Evolutionary conservation across 2,329 filamentous ascomycete genomes (phyloP).

Genomic region (Epichloe sylvatica): DNA sequence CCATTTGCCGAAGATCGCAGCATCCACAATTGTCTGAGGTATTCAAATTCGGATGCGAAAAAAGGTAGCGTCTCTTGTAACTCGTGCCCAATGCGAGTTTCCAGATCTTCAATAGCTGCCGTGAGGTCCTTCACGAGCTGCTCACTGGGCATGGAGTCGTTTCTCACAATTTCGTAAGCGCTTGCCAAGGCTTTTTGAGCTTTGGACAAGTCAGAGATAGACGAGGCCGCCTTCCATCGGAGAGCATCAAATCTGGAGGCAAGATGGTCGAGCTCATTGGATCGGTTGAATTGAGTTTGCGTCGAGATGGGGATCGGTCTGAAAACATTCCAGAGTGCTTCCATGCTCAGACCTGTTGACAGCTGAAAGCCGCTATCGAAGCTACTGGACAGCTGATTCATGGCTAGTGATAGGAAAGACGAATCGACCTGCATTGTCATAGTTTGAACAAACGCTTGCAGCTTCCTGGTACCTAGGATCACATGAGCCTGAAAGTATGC

Average conservation of each 20-base stretch:
- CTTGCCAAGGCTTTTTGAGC: slow-evolving; percentile 41
- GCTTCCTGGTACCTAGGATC: slow-evolving; percentile 31
- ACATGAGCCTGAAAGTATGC: slow-evolving; percentile 51
- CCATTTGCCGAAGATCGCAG: slow-evolving; percentile 19
- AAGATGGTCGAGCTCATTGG: slow-evolving; percentile 39
- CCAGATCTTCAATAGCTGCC: slow-evolving; percentile 37
- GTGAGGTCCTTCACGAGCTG: slow-evolving; percentile 35
- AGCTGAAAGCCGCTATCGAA: slow-evolving; percentile 61
- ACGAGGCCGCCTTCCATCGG: slow-evolving; percentile 42
- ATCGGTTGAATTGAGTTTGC: slow-evolving; percentile 29
- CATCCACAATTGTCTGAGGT: slow-evolving; percentile 37
- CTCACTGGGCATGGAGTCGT: slow-evolving; percentile 25
- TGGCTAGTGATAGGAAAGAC: slow-evolving; percentile 26
- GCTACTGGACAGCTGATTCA: slow-evolving; percentile 32
- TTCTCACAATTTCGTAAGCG: slow-evolving; percentile 41
- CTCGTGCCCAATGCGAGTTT: slow-evolving; percentile 29
- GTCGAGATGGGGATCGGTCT: slow-evolving; percentile 46
- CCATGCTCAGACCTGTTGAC: slow-evolving; percentile 66
- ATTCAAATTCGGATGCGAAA: slow-evolving; percentile 41
- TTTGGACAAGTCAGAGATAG: slow-evolving; percentile 36
- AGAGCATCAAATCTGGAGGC: slow-evolving; percentile 46
- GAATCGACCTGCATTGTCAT: slow-evolving; percentile 14
- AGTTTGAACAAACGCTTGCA: slow-evolving; percentile 21
- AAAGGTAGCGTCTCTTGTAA: slow-evolving; percentile 32
- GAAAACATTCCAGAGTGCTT: slow-evolving; percentile 59